These are phyloP conservation scores for Mrakia hoshinonis DNA, from an alignment of 768 basidiomycete species.

Conservation along the genomic window DNA sequence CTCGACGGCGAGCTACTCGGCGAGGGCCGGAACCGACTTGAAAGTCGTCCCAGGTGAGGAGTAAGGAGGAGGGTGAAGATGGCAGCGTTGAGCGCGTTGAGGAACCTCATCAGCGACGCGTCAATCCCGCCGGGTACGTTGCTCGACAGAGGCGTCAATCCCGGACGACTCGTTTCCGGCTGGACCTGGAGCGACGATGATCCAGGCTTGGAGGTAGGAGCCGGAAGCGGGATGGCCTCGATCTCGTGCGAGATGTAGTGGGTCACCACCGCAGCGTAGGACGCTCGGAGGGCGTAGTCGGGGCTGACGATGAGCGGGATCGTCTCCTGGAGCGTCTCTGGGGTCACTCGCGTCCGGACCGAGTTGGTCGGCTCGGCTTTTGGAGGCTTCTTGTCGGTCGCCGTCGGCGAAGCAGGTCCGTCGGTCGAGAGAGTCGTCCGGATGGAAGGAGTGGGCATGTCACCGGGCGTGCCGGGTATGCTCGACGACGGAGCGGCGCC, in stretches of 20 bases:
- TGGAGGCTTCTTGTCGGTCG: neutral
- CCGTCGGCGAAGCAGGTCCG: neutral
- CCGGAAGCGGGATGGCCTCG: neutral
- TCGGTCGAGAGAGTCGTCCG: neutral
- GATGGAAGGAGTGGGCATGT: neutral
- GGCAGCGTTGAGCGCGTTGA: conserved; percentile 9
- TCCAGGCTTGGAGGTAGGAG: neutral
- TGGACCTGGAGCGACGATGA: neutral
- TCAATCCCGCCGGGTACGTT: neutral
- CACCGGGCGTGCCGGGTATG: neutral
- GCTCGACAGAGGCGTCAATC: neutral
- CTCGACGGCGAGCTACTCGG: neutral
- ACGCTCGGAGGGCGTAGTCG: conserved; percentile 9
- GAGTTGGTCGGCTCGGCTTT: neutral
- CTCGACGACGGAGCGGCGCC: neutral
- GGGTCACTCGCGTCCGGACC: neutral
- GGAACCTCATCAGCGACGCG: conserved; percentile 8
- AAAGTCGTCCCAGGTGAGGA: conserved; percentile 2
- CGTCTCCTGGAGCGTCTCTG: conserved; percentile 6
- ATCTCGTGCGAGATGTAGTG: conserved; percentile 5
- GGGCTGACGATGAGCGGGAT: conserved; percentile 4
- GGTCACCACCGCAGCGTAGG: neutral
- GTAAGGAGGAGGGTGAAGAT: conserved; percentile 9
- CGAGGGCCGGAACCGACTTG: neutral
- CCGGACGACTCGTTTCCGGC: neutral